Base-by-base conservation (phyloP, 192 early-diverging fungal genomes). In the Coemansia sp. region DNA sequence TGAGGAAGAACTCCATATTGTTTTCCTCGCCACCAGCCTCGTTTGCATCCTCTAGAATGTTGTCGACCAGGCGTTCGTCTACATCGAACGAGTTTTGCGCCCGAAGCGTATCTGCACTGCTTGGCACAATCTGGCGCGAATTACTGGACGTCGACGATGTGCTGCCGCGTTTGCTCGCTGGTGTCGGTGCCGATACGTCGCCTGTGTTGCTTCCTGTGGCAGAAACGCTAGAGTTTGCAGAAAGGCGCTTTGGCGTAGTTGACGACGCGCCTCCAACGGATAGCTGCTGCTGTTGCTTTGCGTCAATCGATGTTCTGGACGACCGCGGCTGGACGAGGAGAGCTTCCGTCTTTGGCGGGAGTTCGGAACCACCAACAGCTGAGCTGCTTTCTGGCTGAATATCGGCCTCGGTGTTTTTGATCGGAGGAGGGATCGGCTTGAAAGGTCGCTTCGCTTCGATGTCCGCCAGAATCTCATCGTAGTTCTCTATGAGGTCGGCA, bases 1-100 rank as follows among this genome's bases (percentile, higher is more conserved):
- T 74, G 6, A 79, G 59, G 67, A 79, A 79, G 55, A 63, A 79
- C 49, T 79, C 77, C 71, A 79, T 79, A 49, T 67, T 71, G 55
- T 58, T 52, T 4, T 67, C 62, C 13, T 48, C 53, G 21, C 39
- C 64, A 18, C 18, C 53, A 18, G 9, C 25, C 29, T 70, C 66
- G 34, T 55, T 49, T 5, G 75, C 52, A 4, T 66, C 75, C 39
- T 77, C 75, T 1, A 77, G 53, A 43, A 77, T 77, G 33, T 67
- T 61, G 53, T 68, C 70, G 2, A 77, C 64, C 18, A 71, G 64
- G 12, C 59, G 34, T 35, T 67, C 75, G 34, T 77, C 75, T 25
- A 66, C 75, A 30, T 77, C 75, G n/a, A 77, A 68, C 35, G 70
- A 77, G 33, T 48, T 46, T 18, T 65, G 69, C 0, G 61, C 25